These are phyloP conservation scores for Cytidiella melzeri DNA, from an alignment of 768 basidiomycete species.

Conservation along the genomic window DNA sequence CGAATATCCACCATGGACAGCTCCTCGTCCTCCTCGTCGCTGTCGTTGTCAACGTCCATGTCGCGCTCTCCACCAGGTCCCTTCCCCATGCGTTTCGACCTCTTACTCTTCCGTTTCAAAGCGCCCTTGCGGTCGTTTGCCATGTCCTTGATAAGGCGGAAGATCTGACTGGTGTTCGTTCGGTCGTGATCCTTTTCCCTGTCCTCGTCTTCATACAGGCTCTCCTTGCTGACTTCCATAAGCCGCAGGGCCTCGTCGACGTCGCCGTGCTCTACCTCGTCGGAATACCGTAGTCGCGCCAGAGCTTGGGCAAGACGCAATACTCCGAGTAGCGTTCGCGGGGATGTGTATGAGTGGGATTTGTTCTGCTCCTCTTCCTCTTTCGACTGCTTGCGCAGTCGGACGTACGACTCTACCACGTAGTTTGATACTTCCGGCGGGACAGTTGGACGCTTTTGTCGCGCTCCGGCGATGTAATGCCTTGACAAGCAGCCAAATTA, in stretches of 20 bases:
- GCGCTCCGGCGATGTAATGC: constrained; percentile 92
- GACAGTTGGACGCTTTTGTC: constrained; percentile 84
- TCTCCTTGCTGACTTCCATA: constrained; percentile 96
- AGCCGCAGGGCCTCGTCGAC: constrained; percentile 95
- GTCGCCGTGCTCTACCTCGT: constrained; percentile 75
- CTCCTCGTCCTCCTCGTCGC: constrained; percentile 52
- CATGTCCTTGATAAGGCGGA: constrained; percentile 89
- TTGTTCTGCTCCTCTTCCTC: constrained; percentile 86
- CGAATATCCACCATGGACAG: constrained; percentile 85
- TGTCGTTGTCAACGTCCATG: constrained; percentile 61
- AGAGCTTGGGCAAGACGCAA: constrained; percentile 93
- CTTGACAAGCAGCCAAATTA: constrained; percentile 32
- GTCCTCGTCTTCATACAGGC: constrained; percentile 75
- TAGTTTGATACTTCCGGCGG: constrained; percentile 85
- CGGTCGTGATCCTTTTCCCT: constrained; percentile 59
- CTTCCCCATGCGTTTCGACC: constrained; percentile 52
- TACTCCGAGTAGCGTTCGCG: constrained; percentile 91
- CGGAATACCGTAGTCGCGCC: constrained; percentile 83
- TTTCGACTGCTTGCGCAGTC: constrained; percentile 87
- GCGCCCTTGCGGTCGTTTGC: constrained; percentile 31
- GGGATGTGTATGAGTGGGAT: constrained; percentile 91
- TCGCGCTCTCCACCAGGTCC: constrained; percentile 70
- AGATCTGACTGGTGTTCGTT: constrained; percentile 79
- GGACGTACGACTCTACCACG: constrained; percentile 93
- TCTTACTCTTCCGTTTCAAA: constrained; percentile 28